These are phyloP conservation scores for Emmonsiellopsis sp. DNA, from an alignment of 2,329 filamentous ascomycete species.

Conservation along the genomic window DNA sequence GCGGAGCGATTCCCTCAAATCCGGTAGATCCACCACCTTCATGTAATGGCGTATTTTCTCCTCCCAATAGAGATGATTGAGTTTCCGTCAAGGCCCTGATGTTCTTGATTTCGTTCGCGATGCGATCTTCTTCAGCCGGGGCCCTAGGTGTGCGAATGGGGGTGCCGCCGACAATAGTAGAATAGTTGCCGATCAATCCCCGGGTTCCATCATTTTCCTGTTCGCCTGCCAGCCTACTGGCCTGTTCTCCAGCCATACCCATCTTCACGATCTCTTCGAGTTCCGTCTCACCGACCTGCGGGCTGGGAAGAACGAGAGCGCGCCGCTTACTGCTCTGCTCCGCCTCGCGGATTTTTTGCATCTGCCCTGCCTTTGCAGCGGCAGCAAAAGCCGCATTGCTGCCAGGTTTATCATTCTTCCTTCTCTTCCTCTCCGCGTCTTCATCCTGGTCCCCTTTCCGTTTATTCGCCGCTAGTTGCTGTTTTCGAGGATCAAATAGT, in stretches of 20 bases:
- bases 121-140: conserved; percentile 84
- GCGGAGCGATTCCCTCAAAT: conserved; percentile 74
- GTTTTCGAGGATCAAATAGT: conserved; percentile 84
- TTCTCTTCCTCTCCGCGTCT: conserved; percentile 66
- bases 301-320: conserved; percentile 69
- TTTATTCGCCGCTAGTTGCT: conserved; percentile 79
- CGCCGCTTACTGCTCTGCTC: conserved; percentile 93
- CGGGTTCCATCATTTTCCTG: conserved; percentile 79
- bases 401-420: conserved; percentile 78
- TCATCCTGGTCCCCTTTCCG: conserved; percentile 88
- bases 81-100: conserved; percentile 87
- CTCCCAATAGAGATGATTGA: conserved; percentile 83
- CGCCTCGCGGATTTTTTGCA: conserved; percentile 89
- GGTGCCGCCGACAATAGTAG: conserved; percentile 66
- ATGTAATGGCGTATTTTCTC: conserved; percentile 82
- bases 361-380: conserved; percentile 83
- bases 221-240: conserved; percentile 61
- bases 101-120: conserved; percentile 93
- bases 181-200: conserved; percentile 80
- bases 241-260: conserved; percentile 86
- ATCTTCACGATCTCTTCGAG: conserved; percentile 98
- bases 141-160: conserved; percentile 89
- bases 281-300: conserved; percentile 86
- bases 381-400: conserved; percentile 73
- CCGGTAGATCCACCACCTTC: conserved; percentile 76